Conservation (phyloP, 2,329 filamentous ascomycete species). For the Fusarium musae region DNA sequence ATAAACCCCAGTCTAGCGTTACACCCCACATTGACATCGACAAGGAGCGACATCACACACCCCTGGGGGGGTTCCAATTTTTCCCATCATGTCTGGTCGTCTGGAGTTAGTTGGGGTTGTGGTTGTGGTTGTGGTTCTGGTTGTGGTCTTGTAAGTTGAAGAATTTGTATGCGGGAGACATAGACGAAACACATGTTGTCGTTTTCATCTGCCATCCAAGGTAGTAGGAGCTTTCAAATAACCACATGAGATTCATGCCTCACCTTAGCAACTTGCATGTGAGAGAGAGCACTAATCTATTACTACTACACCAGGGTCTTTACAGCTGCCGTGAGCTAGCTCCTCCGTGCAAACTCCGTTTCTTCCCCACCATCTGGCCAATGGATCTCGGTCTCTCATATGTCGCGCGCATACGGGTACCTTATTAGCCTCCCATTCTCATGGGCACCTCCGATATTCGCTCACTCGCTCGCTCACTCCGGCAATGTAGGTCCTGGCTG, state of each 20-base stretch:
- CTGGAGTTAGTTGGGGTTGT: background rate
- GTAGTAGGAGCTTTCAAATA: background rate
- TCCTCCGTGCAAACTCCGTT: conserved; percentile 17
- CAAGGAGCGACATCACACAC: conserved; percentile 19
- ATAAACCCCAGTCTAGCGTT: conserved; percentile 35
- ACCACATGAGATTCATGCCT: background rate
- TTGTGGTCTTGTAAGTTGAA: background rate
- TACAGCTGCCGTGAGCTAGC: background rate
- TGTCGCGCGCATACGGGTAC: conserved; percentile 24
- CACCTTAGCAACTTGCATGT: background rate
- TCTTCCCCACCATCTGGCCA: conserved; percentile 20
- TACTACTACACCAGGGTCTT: conserved; percentile 18
- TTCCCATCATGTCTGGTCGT: background rate
- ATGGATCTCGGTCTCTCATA: conserved; percentile 7
- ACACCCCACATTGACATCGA: conserved; percentile 26
- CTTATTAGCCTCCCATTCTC: conserved; percentile 22
- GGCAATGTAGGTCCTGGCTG: conserved; percentile 26
- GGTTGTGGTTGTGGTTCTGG: background rate
- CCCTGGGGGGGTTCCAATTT: conserved; percentile 2
- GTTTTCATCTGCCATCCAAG: too few species aligned
- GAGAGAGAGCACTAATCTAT: background rate
- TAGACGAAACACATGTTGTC: background rate
- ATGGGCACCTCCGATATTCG: conserved; percentile 34
- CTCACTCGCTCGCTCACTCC: conserved; percentile 28
- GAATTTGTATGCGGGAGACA: background rate